A percentile compares a stretch with the other conserved stretches of the same genome.
Evolutionary conservation across 1,284 basidiomycete genomes (phyloP).

Genomic region (Amylostereum chailletii): DNA sequence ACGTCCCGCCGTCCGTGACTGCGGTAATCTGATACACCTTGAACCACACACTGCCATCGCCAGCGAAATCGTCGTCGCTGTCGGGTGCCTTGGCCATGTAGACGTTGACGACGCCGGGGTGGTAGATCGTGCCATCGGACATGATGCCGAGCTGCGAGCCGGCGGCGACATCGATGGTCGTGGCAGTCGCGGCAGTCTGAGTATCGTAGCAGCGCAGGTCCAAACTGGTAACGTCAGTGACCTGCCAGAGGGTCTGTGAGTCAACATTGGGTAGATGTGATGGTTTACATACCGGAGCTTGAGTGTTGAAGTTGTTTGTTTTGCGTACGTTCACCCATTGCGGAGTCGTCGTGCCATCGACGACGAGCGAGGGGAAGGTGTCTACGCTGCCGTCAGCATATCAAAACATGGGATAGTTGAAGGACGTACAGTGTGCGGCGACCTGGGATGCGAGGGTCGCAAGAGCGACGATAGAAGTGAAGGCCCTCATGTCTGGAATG

Average conservation of each 20-base stretch:
- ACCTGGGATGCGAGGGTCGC: background rate
- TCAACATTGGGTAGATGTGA: background rate
- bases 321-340: slow-evolving; percentile 32
- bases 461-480: background rate
- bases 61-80: slow-evolving; percentile 9
- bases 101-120: slow-evolving; percentile 19
- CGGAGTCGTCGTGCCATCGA: slow-evolving; percentile 26
- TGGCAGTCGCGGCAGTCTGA: slow-evolving; percentile 22
- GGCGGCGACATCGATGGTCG: slow-evolving; percentile 18
- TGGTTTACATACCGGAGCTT: slow-evolving; percentile 23
- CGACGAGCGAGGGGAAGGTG: slow-evolving; percentile 31
- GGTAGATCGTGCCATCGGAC: slow-evolving; percentile 20
- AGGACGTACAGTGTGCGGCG: slow-evolving; percentile 2
- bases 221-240: slow-evolving; percentile 25
- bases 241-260: slow-evolving; percentile 3
- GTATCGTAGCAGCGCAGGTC: slow-evolving; percentile 34
- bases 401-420: too few species aligned
- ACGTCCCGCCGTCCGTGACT: slow-evolving; percentile 28
- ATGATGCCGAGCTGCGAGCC: slow-evolving; percentile 21
- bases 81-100: slow-evolving; percentile 22
- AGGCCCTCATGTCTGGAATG: slow-evolving; percentile 1
- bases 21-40: slow-evolving; percentile 32
- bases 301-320: slow-evolving; percentile 36
- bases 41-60: slow-evolving; percentile 17
- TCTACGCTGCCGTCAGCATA: slow-evolving; percentile 16